phyloP scores from a whole-genome alignment of 2,329 filamentous ascomycete genomes.

The Ascocoryne sarcoides region DNA sequence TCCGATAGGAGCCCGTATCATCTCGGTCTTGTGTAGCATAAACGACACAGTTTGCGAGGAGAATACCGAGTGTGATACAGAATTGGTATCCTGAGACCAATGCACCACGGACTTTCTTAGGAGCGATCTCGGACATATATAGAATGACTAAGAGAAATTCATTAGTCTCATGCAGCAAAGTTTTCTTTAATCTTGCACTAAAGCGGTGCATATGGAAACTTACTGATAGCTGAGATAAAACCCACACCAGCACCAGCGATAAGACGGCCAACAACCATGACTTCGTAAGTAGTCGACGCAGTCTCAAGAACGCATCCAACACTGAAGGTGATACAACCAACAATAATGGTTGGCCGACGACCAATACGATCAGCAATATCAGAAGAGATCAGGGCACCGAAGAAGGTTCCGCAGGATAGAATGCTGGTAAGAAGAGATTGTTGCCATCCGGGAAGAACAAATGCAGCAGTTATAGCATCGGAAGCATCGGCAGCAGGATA shows the following conservation, averaged over 20 bases:
- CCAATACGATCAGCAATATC: conserved; percentile 68
- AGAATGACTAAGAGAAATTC: conserved; percentile 48
- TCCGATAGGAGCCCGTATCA: conserved; percentile 67
- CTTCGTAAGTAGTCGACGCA: conserved; percentile 39
- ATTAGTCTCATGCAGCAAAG: too few relatives aligned
- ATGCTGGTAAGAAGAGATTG: conserved; percentile 45
- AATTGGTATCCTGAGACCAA: conserved; percentile 79
- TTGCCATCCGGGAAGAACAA: conserved; percentile 58
- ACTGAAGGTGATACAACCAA: conserved; percentile 58
- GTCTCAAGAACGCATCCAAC: conserved; percentile 54
- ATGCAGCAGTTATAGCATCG: conserved; percentile 51
- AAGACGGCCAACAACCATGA: conserved; percentile 53
- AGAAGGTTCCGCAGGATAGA: conserved; percentile 70
- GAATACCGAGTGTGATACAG: conserved; percentile 70
- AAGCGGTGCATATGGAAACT: conserved; percentile 43
- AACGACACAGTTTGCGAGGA: conserved; percentile 65
- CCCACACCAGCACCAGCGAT: conserved; percentile 70
- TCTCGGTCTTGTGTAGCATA: conserved; percentile 57
- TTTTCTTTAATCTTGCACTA: too few relatives aligned
- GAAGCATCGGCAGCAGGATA: conserved; percentile 29
- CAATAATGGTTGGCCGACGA: conserved; percentile 61
- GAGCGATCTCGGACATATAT: conserved; percentile 57
- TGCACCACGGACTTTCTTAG: conserved; percentile 67
- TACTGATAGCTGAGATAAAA: conserved; percentile 67
- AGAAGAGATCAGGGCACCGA: conserved; percentile 69